Percentiles rank a stretch among this genome's conserved stretches.
These are phyloP conservation scores for Calonectria ilicicola DNA, from an alignment of 2,329 filamentous ascomycete genomes.

Conservation along the genomic window DNA sequence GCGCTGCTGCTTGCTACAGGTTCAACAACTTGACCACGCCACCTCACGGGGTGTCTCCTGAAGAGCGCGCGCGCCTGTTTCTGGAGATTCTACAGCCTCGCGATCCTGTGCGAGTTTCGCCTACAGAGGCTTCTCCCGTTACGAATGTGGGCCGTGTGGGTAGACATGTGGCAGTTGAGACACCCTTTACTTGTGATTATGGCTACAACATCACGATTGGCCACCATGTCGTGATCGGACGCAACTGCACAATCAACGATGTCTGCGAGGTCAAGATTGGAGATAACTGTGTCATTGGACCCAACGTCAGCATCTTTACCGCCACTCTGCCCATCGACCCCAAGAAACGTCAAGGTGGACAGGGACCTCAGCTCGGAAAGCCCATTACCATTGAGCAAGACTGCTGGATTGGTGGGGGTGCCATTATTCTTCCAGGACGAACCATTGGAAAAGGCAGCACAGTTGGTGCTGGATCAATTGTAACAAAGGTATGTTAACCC, in stretches of 20 bases:
- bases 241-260: constrained; percentile 88
- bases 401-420: constrained; percentile 84
- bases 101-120: constrained; percentile 67
- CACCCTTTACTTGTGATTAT: constrained; percentile 93
- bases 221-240: constrained; percentile 84
- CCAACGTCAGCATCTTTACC: constrained; percentile 88
- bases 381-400: constrained; percentile 86
- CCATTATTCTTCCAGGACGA: constrained; percentile 81
- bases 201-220: constrained; percentile 95
- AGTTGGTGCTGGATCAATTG: constrained; percentile 86
- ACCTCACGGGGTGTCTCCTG: constrained; percentile 76
- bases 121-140: constrained; percentile 62
- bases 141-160: constrained; percentile 74
- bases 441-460: constrained; percentile 84
- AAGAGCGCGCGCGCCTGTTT: constrained; percentile 78
- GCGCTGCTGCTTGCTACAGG: constrained; percentile 82
- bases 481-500: constrained; percentile 73
- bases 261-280: constrained; percentile 87
- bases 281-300: constrained; percentile 80
- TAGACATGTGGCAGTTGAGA: constrained; percentile 82
- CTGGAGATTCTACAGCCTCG: constrained; percentile 77
- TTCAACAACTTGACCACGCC: constrained; percentile 86
- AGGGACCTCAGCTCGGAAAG: constrained; percentile 77
- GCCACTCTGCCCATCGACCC: constrained; percentile 79
- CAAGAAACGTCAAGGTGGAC: constrained; percentile 78